These are phyloP conservation scores for Cladophialophora exuberans DNA, from an alignment of 2,329 filamentous ascomycete genomes.

Conservation along the genomic window DNA sequence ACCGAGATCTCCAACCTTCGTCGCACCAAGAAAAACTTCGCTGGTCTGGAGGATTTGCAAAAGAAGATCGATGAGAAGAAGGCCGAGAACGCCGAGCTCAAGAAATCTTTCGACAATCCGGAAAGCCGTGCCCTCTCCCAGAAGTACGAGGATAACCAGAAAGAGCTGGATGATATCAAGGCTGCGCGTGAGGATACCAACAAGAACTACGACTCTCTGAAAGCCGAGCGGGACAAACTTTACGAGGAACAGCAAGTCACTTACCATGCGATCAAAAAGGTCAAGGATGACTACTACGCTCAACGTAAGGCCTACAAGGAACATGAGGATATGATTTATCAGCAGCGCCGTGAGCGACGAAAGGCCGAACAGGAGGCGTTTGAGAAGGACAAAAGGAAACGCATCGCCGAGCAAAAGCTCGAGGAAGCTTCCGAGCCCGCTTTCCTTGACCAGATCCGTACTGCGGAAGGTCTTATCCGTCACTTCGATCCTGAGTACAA, in stretches of 20 bases:
- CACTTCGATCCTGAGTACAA: conserved; percentile 87
- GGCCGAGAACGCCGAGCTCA: conserved; percentile 83
- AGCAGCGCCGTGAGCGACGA: conserved; percentile 74
- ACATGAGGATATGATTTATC: conserved; percentile 81
- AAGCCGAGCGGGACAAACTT: conserved; percentile 82
- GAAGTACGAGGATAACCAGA: conserved; percentile 80
- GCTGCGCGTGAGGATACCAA: conserved; percentile 87
- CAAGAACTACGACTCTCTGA: conserved; percentile 82
- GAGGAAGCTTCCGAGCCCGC: conserved; percentile 69
- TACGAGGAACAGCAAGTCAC: conserved; percentile 86
- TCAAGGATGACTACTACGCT: conserved; percentile 87
- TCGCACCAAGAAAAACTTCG: conserved; percentile 90
- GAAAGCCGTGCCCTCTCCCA: conserved; percentile 87
- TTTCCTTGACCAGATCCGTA: conserved; percentile 89
- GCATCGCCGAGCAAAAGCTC: conserved; percentile 58
- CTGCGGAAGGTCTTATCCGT: conserved; percentile 81
- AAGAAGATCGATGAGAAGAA: conserved; percentile 88
- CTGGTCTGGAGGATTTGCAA: conserved; percentile 79
- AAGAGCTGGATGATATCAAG: conserved; percentile 87
- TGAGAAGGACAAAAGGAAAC: conserved; percentile 54
- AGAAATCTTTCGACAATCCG: conserved; percentile 87
- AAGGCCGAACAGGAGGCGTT: conserved; percentile 72
- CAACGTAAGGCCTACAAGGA: conserved; percentile 80
- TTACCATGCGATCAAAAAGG: conserved; percentile 76
- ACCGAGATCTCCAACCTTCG: conserved; percentile 78